Evolutionary conservation across 306 rosid species (phyloP).

Genomic region (Ormosia emarginata): DNA sequence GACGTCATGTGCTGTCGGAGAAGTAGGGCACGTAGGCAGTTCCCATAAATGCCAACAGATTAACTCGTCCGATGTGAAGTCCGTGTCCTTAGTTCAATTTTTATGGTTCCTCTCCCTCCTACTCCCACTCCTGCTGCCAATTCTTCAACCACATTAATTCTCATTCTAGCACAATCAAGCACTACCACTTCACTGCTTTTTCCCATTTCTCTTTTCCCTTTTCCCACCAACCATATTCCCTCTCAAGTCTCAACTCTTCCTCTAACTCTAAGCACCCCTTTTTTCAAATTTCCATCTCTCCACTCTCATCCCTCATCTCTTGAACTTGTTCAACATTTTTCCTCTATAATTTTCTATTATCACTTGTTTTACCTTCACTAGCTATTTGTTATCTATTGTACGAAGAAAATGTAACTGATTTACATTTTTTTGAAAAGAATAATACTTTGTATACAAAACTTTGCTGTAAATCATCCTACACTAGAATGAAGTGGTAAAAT

Average conservation of each 20-base stretch:
- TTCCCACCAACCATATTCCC: slow-evolving; percentile 25
- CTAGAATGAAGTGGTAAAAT: too few species aligned
- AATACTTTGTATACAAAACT: too few species aligned
- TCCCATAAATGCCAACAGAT: slow-evolving; percentile 63
- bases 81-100: slow-evolving; percentile 22
- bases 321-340: background rate
- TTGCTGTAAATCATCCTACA: too few species aligned
- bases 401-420: background rate
- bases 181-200: background rate
- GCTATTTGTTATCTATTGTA: background rate
- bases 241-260: background rate
- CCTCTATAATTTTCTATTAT: background rate
- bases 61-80: slow-evolving; percentile 32
- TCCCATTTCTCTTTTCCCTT: background rate
- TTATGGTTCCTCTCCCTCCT: background rate
- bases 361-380: background rate
- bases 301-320: background rate
- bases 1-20: slow-evolving; percentile 49
- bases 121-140: background rate
- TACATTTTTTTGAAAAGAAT: background rate
- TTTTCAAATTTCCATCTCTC: background rate
- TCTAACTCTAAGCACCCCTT: background rate
- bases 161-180: slow-evolving; percentile 3
- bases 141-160: background rate
- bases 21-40: slow-evolving; percentile 56